These are phyloP conservation scores for Xerocomellus amylosporus DNA, from an alignment of 768 basidiomycete genomes.

Conservation along the genomic window DNA sequence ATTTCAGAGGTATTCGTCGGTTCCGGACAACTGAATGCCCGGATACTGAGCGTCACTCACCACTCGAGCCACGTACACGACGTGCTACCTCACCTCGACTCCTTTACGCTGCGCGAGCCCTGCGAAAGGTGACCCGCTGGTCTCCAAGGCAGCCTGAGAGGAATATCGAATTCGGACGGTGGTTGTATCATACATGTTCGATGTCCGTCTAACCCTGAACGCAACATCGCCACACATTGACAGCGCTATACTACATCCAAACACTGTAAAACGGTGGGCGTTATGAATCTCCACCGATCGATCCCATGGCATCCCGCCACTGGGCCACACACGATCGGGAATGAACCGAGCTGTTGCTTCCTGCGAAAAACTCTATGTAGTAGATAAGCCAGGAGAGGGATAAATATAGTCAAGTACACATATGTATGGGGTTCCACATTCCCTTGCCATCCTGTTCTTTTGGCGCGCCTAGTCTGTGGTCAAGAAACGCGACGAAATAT, in stretches of 20 bases:
- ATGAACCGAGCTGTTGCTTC: not conserved
- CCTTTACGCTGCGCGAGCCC: not conserved
- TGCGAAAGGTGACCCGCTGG: not conserved
- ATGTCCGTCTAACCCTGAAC: conserved; percentile 1
- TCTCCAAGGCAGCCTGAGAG: not conserved
- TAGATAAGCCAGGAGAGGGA: conserved; percentile 3
- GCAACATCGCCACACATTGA: not conserved
- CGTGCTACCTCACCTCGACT: too few species aligned
- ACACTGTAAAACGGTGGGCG: not conserved
- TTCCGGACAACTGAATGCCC: too few species aligned
- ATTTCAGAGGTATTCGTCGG: too few species aligned
- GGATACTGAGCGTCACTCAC: too few species aligned
- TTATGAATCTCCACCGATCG: conserved; percentile 6
- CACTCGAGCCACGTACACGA: too few species aligned
- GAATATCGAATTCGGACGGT: not conserved
- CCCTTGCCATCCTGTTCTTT: conserved; percentile 3
- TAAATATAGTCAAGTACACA: conserved; percentile 26
- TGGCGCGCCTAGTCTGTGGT: conserved; percentile 5
- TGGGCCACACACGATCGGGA: not conserved
- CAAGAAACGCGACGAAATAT: not conserved
- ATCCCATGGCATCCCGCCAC: conserved; percentile 1
- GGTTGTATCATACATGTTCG: not conserved
- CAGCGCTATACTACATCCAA: not conserved
- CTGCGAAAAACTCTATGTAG: conserved; percentile 13
- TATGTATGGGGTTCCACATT: conserved; percentile 13